Conservation (phyloP, 306 rosid genomes). For the Notholithocarpus densiflorus region DNA sequence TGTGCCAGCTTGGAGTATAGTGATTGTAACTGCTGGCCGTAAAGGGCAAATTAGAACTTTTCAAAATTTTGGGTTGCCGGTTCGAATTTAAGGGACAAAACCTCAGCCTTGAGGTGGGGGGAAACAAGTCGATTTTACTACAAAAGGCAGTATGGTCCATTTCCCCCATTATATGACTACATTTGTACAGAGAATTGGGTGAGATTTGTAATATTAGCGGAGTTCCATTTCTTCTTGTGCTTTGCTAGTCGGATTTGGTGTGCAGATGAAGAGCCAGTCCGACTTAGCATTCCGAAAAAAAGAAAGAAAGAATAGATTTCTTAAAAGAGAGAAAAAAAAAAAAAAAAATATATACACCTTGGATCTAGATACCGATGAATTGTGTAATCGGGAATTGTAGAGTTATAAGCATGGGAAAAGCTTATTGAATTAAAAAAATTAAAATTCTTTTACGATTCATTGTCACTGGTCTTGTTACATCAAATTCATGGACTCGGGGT, state of each 20-base stretch:
- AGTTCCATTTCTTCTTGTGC: slow-evolving; percentile 60
- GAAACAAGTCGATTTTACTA: slow-evolving; percentile 30
- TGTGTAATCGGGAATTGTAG: slow-evolving; percentile 82
- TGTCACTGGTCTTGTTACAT: slow-evolving; percentile 1
- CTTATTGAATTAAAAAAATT: slow-evolving; percentile 52
- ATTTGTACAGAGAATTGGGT: slow-evolving; percentile 80
- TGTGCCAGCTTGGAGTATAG: slow-evolving; percentile 91
- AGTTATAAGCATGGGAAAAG: slow-evolving; percentile 58
- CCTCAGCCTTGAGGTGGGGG: slow-evolving; percentile 28
- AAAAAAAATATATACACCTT: slow-evolving; percentile 36
- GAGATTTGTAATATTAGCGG: slow-evolving; percentile 77
- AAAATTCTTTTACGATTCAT: slow-evolving; percentile 55
- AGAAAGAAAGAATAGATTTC: slow-evolving; percentile 27
- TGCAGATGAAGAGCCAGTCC: slow-evolving; percentile 39
- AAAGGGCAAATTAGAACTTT: slow-evolving; percentile 88
- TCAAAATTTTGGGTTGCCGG: slow-evolving; percentile 92
- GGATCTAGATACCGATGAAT: slow-evolving; percentile 60
- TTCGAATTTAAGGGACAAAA: slow-evolving; percentile 54
- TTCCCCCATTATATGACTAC: slow-evolving; percentile 46
- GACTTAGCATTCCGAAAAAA: slow-evolving; percentile 27
- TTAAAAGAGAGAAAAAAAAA: slow-evolving; percentile 3
- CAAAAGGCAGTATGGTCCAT: slow-evolving; percentile 27
- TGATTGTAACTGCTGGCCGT: slow-evolving; percentile 92
- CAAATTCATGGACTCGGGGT: neutral
- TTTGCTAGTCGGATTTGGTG: slow-evolving; percentile 49